Conservation (phyloP, 192 early-diverging fungal genomes). For the Kappamyces sp. region DNA sequence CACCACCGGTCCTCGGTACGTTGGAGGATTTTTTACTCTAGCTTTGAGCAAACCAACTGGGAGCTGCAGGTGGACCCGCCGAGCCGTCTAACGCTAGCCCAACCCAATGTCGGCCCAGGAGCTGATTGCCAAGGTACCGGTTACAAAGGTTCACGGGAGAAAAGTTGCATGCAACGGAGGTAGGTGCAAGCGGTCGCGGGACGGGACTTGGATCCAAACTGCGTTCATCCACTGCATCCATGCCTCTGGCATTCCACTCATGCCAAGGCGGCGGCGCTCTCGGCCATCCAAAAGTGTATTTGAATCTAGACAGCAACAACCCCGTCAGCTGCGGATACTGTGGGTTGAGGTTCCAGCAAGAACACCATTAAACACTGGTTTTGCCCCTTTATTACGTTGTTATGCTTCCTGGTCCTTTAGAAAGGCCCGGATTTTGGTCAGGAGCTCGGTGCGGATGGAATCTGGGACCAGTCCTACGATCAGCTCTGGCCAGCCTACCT, state of each 20-base stretch:
- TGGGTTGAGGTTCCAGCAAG: slow-evolving; percentile 76
- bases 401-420: slow-evolving; percentile 12
- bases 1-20: slow-evolving; percentile 63
- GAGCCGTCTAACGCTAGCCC: slow-evolving; percentile 47
- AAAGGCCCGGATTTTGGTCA: slow-evolving; percentile 14
- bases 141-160: slow-evolving; percentile 68
- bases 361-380: slow-evolving; percentile 46
- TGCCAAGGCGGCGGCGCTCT: slow-evolving; percentile 71
- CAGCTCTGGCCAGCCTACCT: slow-evolving; percentile 6
- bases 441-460: not conserved
- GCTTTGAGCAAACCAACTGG: slow-evolving; percentile 79
- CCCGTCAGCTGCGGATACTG: slow-evolving; percentile 64
- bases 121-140: slow-evolving; percentile 82
- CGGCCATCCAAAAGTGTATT: slow-evolving; percentile 91
- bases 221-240: not conserved
- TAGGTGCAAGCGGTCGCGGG: slow-evolving; percentile 17
- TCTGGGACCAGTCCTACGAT: slow-evolving; percentile 11
- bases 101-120: slow-evolving; percentile 86
- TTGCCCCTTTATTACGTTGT: not conserved
- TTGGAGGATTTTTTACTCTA: not conserved
- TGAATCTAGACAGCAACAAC: slow-evolving; percentile 74
- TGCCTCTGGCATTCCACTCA: not conserved
- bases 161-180: slow-evolving; percentile 84
- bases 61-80: slow-evolving; percentile 58
- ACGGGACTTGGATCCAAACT: not conserved